Percentiles rank a stretch among this genome's conserved stretches.
phyloP scores from a whole-genome alignment of 768 basidiomycete species.

The Lactarius vividus region DNA sequence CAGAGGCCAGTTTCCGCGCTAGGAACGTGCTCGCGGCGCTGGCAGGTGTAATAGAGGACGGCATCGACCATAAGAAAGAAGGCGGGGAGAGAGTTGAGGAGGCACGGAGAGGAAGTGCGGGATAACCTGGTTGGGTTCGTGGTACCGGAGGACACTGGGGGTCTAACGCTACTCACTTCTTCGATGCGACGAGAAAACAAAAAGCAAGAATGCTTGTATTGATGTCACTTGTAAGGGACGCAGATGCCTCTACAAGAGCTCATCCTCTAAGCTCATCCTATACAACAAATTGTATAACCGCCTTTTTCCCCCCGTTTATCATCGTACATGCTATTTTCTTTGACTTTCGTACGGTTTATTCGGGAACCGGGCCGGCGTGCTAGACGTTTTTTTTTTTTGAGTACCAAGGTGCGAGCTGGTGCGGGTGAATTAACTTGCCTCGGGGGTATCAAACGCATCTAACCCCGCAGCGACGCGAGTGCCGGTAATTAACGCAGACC shows the following conservation, averaged over 20 bases:
- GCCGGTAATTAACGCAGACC: conserved; percentile 80
- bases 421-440: conserved; percentile 30
- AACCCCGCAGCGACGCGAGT: conserved; percentile 73
- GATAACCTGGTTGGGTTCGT: conserved; percentile 77
- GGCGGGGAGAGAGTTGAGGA: conserved; percentile 61
- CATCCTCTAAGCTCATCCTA: neutral
- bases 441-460: conserved; percentile 40
- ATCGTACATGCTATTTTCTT: neutral
- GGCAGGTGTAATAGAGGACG: conserved; percentile 54
- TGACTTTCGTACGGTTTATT: neutral
- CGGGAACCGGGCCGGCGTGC: conserved; percentile 15
- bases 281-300: neutral
- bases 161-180: conserved; percentile 31
- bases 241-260: neutral
- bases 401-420: neutral
- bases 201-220: neutral
- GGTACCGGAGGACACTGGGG: conserved; percentile 62
- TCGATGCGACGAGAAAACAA: neutral
- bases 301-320: neutral
- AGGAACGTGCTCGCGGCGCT: conserved; percentile 58
- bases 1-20: conserved; percentile 77
- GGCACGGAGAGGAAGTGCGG: conserved; percentile 73
- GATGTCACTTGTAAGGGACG: neutral
- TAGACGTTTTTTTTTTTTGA: neutral
- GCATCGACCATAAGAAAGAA: conserved; percentile 65